phyloP scores from a whole-genome alignment of 2,329 filamentous ascomycete species.

The Shiraia bambusicola region DNA sequence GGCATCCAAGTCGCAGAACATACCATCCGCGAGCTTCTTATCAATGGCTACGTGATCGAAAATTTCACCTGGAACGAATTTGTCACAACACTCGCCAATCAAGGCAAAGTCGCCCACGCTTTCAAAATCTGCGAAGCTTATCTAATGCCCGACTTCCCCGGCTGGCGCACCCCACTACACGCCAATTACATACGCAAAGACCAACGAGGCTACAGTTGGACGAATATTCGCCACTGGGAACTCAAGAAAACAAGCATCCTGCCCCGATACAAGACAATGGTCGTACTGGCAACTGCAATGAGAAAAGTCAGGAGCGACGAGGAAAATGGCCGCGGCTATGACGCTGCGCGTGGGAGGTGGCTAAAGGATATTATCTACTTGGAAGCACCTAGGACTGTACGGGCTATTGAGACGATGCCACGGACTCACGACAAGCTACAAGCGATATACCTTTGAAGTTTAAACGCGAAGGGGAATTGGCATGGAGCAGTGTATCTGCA shows the following conservation, averaged over 20 bases:
- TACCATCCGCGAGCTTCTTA: slow-evolving; percentile 57
- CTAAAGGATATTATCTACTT: slow-evolving; percentile 33
- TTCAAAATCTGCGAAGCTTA: slow-evolving; percentile 73
- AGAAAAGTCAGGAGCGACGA: slow-evolving; percentile 40
- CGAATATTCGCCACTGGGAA: slow-evolving; percentile 33
- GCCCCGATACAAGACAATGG: slow-evolving; percentile 48
- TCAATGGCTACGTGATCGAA: slow-evolving; percentile 71
- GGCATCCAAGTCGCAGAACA: slow-evolving; percentile 32
- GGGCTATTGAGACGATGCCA: slow-evolving; percentile 50
- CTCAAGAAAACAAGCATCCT: slow-evolving; percentile 30
- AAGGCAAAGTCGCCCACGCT: slow-evolving; percentile 63
- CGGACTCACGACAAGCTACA: slow-evolving; percentile 37
- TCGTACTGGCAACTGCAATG: slow-evolving; percentile 44
- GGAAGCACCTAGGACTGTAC: slow-evolving; percentile 43
- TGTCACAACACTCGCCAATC: slow-evolving; percentile 65
- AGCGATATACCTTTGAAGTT: slow-evolving; percentile 7
- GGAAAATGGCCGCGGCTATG: slow-evolving; percentile 29
- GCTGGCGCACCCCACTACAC: slow-evolving; percentile 60
- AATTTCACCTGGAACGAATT: slow-evolving; percentile 79
- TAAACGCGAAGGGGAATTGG: too few species aligned
- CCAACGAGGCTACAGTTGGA: slow-evolving; percentile 24
- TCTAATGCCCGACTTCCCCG: slow-evolving; percentile 77
- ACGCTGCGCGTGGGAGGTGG: slow-evolving; percentile 22
- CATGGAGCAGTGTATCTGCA: too few species aligned
- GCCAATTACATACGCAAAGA: slow-evolving; percentile 28